Conservation (phyloP, 1,284 basidiomycete species). For the Puccinia sorghi region DNA sequence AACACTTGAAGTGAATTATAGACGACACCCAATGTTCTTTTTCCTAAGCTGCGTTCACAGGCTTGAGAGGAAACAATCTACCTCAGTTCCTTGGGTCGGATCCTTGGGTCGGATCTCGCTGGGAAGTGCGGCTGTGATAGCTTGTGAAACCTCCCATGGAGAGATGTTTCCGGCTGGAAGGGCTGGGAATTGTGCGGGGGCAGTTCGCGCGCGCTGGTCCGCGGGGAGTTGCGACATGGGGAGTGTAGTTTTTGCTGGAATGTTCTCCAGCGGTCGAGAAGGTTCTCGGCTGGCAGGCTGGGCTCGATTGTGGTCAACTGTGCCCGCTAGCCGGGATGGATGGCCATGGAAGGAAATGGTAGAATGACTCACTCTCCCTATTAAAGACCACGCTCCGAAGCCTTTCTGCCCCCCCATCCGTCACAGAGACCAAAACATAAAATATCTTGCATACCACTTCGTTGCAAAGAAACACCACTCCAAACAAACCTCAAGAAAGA, state of each 20-base stretch:
- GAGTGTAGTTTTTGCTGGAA: background rate
- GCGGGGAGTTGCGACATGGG: conserved; percentile 1
- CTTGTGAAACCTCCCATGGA: background rate
- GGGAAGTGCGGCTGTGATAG: too few species aligned
- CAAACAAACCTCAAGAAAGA: too few species aligned
- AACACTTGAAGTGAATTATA: too few species aligned
- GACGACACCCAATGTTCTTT: too few species aligned
- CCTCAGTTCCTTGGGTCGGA: too few species aligned
- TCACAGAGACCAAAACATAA: background rate
- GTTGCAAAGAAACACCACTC: too few species aligned
- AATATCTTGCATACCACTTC: background rate
- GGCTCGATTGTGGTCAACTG: conserved; percentile 16
- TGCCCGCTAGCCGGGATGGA: background rate
- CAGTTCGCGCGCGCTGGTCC: background rate
- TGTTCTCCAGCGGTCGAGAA: conserved; percentile 24
- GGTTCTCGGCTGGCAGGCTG: background rate
- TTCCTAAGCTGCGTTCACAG: too few species aligned
- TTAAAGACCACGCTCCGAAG: background rate
- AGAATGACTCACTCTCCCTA: background rate
- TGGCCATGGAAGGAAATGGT: conserved; percentile 29
- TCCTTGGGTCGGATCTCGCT: too few species aligned
- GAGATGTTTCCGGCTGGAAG: background rate
- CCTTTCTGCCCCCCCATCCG: too few species aligned
- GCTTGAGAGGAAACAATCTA: too few species aligned
- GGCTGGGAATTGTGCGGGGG: background rate